These are phyloP conservation scores for Musa troglodytarum DNA, from an alignment of 176 grass and related monocot genomes.

Conservation along the genomic window DNA sequence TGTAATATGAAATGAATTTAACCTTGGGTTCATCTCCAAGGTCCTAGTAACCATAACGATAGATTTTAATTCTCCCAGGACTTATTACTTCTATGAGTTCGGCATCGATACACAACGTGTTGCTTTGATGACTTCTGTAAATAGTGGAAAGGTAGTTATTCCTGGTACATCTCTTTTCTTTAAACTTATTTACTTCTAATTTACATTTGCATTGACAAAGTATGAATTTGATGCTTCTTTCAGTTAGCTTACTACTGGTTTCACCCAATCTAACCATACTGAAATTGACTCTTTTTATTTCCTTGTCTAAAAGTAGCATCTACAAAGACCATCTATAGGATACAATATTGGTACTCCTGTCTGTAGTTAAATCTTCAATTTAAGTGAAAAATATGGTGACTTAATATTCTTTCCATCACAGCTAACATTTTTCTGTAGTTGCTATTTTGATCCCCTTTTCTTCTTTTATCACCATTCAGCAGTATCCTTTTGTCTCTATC, in stretches of 20 bases:
- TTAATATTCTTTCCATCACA: not conserved
- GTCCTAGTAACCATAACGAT: not conserved
- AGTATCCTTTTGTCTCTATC: not conserved
- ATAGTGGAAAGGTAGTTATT: slow-evolving; percentile 74
- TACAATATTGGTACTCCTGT: not conserved
- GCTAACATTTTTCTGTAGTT: not conserved
- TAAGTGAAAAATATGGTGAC: not conserved
- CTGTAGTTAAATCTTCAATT: not conserved
- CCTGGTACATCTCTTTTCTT: slow-evolving; percentile 16
- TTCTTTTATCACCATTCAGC: not conserved
- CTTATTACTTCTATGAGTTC: slow-evolving; percentile 93
- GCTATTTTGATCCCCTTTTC: too few species aligned
- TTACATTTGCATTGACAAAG: not conserved
- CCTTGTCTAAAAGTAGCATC: not conserved
- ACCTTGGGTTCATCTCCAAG: not conserved
- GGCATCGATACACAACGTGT: slow-evolving; percentile 60
- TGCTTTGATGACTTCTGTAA: slow-evolving; percentile 61
- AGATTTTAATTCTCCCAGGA: slow-evolving; percentile 35
- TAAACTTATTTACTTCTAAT: not conserved
- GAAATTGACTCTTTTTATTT: not conserved
- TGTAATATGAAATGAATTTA: not conserved
- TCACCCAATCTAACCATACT: not conserved
- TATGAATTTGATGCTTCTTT: not conserved
- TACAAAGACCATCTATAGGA: not conserved
- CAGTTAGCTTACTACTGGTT: not conserved